Conservation (phyloP, 1,284 basidiomycete genomes). For the Trametes sp. region DNA sequence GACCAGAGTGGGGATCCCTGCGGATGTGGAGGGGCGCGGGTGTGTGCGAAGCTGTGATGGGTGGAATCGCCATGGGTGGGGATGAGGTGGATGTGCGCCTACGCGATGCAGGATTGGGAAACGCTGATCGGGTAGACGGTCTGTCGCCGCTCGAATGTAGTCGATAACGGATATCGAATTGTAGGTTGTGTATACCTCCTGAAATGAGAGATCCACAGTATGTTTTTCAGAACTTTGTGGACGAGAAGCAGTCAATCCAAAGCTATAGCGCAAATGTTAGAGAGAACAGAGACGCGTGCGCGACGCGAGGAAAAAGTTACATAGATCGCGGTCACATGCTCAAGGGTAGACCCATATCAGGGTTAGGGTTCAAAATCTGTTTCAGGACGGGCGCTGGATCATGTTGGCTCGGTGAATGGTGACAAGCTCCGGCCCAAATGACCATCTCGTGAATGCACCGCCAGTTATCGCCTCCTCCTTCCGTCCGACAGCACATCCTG, state of each 20-base stretch:
- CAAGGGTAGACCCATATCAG: slow-evolving; percentile 1
- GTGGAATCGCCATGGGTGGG: slow-evolving; percentile 2
- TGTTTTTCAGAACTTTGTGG: not conserved
- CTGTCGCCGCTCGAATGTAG: not conserved
- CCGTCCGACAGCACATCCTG: not conserved
- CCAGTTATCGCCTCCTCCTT: not conserved
- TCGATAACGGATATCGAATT: not conserved
- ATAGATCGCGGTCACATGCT: slow-evolving; percentile 26
- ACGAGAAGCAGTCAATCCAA: not conserved
- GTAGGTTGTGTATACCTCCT: not conserved
- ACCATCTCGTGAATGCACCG: slow-evolving; percentile 3
- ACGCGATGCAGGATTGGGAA: not conserved
- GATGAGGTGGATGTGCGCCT: not conserved
- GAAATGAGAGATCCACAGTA: not conserved
- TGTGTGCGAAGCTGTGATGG: not conserved
- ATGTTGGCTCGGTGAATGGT: not conserved
- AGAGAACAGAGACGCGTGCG: slow-evolving; percentile 9
- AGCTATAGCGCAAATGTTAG: not conserved
- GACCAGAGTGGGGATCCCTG: slow-evolving; percentile 33
- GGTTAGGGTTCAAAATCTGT: slow-evolving; percentile 22
- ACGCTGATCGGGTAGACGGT: not conserved
- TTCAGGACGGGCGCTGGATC: slow-evolving; percentile 4
- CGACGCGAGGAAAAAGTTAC: slow-evolving; percentile 2
- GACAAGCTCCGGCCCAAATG: slow-evolving; percentile 11
- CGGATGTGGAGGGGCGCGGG: slow-evolving; percentile 27